These are phyloP conservation scores for Cercospora sojina DNA, from an alignment of 2,329 filamentous ascomycete species.

Conservation along the genomic window DNA sequence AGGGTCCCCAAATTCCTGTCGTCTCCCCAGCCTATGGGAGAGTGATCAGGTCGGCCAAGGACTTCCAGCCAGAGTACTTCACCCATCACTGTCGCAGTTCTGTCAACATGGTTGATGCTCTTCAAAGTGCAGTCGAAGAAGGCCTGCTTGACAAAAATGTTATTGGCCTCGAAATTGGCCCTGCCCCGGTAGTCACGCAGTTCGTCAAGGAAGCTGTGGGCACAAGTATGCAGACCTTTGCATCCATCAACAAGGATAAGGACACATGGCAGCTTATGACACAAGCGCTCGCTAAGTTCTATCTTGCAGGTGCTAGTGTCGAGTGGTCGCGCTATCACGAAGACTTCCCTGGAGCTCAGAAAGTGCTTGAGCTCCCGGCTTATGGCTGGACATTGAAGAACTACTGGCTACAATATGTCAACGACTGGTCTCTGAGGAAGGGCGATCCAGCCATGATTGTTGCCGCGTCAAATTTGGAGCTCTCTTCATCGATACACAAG, in stretches of 20 bases:
- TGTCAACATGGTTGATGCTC: conserved; percentile 21
- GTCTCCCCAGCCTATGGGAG: conserved; percentile 29
- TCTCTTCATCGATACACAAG: conserved; percentile 42
- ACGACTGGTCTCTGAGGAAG: conserved; percentile 36
- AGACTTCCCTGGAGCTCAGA: conserved; percentile 45
- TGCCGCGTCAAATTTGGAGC: conserved; percentile 21
- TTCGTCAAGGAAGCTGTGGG: conserved; percentile 12
- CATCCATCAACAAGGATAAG: conserved; percentile 19
- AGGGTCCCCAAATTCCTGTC: conserved; percentile 29
- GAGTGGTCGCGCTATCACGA: conserved; percentile 62
- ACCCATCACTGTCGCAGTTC: conserved; percentile 17
- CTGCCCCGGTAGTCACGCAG: conserved; percentile 16
- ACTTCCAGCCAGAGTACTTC: conserved; percentile 26
- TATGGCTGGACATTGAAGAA: conserved; percentile 38
- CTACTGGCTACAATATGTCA: conserved; percentile 40
- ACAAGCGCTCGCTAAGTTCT: conserved; percentile 50
- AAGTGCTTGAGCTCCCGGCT: conserved; percentile 51
- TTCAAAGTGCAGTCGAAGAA: conserved; percentile 11
- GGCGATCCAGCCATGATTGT: conserved; percentile 25
- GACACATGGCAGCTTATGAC: conserved; percentile 52
- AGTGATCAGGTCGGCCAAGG: conserved; percentile 21
- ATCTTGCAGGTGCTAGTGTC: conserved; percentile 55
- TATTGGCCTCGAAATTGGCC: conserved; percentile 23
- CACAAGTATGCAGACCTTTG: conserved; percentile 2
- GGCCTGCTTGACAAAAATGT: conserved; percentile 15